Evolutionary conservation across 805 yeast genomes (phyloP).

Genomic region (Ogataea salicorniae): DNA sequence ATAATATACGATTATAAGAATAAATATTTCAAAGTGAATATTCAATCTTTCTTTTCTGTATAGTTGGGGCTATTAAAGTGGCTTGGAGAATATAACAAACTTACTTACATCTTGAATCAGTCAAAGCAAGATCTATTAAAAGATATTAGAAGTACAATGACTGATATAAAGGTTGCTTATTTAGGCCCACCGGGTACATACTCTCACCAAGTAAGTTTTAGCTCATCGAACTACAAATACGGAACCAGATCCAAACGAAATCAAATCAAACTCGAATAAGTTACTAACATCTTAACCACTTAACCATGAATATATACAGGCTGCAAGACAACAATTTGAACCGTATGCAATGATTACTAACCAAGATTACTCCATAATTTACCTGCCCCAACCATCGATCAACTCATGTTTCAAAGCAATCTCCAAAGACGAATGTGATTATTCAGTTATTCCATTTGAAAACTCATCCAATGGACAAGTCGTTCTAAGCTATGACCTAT

Average conservation of each 20-base stretch:
- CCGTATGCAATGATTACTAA: slow-evolving; percentile 10
- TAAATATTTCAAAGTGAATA: too few species aligned
- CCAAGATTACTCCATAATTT: slow-evolving; percentile 17
- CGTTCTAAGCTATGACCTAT: slow-evolving; percentile 73
- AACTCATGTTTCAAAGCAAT: slow-evolving; percentile 60
- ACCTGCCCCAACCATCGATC: slow-evolving; percentile 38
- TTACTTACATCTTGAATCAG: too few species aligned
- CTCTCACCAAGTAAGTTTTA: slow-evolving; percentile 66
- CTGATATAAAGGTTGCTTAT: slow-evolving; percentile 51
- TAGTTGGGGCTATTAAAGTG: too few species aligned
- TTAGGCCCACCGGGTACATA: slow-evolving; percentile 92
- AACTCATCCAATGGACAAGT: slow-evolving; percentile 96
- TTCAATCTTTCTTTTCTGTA: too few species aligned
- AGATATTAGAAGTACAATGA: slow-evolving; percentile 6
- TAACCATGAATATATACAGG: slow-evolving; percentile 26
- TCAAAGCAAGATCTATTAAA: neutral
- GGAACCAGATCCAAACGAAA: too few species aligned
- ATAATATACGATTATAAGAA: too few species aligned
- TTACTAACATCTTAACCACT: slow-evolving; percentile 1
- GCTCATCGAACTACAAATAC: too few species aligned
- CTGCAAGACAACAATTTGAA: slow-evolving; percentile 41
- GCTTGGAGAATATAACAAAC: too few species aligned
- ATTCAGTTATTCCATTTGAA: slow-evolving; percentile 83
- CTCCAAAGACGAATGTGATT: slow-evolving; percentile 43
- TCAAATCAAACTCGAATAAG: too few species aligned